Base-by-base conservation (phyloP, 192 early-diverging fungal genomes). In the Podila verticillata region DNA sequence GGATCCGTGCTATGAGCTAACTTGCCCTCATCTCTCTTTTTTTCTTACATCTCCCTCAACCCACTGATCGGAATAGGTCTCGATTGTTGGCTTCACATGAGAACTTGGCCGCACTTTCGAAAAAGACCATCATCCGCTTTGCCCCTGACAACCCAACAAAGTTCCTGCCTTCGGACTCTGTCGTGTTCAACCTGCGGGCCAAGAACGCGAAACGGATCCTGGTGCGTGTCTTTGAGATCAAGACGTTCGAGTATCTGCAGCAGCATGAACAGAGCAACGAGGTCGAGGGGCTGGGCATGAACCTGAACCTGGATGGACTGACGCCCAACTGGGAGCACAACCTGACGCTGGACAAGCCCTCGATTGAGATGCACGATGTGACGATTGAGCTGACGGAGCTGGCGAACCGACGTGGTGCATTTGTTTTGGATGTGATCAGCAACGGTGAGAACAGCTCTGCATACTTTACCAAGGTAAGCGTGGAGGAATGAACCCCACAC, bases 351-450 rank as follows among this genome's bases (percentile, higher is more conserved):
- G 63, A 72, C 6, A 58, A 65, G 19, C 71, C 73, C 3, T 39
- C 73, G 0, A 62, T 85, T 19, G 66, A 66, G 15, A 81, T 85
- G 73, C 74, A 74, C 28, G 68, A 74, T 1, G 51, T 79, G 20
- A 54, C 24, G 17, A 72, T 72, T 17, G 64, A 84, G 63, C 63
- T 81, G 13, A 63, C 70, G 0, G 85, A 86, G 29, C 32, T 83
- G 48, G 61, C 81, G 15, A 63, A 73, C 34, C 77, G 82, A 26
- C 73, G 87, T 15, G 87, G 87, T 9, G 77, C 74, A 15, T 88
- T 85, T 84, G 70, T 88, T 1, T 65, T 88, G 64, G 87, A 88
- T 74, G 82, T 88, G 17, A 78, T 88, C 20, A 82, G 87, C 26
- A 85, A 82, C 56, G 63, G 75, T 3, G 68, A 86, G 24, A 85